These are phyloP conservation scores for Eucalyptus grandis DNA, from an alignment of 345 rosid genomes.

Conservation along the genomic window DNA sequence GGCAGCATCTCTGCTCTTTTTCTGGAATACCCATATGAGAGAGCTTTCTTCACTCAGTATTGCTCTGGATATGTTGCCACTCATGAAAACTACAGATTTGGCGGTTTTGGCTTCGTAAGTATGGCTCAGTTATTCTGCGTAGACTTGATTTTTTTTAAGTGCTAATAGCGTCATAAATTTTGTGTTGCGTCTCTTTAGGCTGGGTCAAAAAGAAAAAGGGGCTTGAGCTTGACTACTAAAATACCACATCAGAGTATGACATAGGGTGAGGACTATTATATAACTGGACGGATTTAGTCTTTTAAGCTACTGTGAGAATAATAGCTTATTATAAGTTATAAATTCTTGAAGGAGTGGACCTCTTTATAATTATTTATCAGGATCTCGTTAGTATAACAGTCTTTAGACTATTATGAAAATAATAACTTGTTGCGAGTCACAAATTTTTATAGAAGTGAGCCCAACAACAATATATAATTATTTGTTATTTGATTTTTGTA, in stretches of 20 bases:
- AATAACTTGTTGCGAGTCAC: fast-evolving
- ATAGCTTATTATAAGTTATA: too few species aligned
- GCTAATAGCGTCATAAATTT: not conserved
- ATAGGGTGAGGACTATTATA: not conserved
- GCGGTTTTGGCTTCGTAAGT: constrained; percentile 56
- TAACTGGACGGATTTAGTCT: fast-evolving
- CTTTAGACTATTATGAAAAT: too few species aligned
- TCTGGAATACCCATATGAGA: constrained; percentile 41
- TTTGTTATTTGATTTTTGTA: too few species aligned
- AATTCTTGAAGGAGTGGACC: too few species aligned
- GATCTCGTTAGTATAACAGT: fast-evolving
- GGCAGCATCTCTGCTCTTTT: constrained; percentile 24
- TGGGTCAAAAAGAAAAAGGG: not conserved
- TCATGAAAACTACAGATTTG: constrained; percentile 15
- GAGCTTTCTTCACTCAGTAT: constrained; percentile 15
- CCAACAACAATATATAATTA: too few species aligned
- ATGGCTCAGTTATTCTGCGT: not conserved
- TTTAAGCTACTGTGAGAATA: too few species aligned
- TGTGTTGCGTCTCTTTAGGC: not conserved
- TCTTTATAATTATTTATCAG: too few species aligned
- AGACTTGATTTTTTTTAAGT: too few species aligned
- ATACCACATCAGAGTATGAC: not conserved
- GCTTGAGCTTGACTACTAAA: not conserved
- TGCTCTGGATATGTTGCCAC: constrained; percentile 18
- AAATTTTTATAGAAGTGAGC: too few species aligned